Evolutionary conservation across 23 red algal genomes (phyloP).

Genomic region (Chondrus crispus): DNA sequence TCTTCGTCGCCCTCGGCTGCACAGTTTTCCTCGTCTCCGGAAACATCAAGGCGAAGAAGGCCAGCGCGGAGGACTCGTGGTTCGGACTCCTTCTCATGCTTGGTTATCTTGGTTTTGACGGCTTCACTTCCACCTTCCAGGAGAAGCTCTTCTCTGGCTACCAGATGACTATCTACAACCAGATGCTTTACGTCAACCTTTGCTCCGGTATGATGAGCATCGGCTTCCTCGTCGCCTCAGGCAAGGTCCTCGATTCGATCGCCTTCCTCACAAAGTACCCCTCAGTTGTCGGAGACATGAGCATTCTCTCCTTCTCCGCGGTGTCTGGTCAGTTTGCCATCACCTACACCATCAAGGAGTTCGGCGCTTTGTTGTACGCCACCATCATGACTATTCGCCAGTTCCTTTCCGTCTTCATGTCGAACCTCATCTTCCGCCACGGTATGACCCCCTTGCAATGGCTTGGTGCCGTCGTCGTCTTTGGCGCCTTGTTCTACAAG

Average conservation of each 20-base stretch:
- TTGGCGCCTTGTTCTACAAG: slow-evolving; percentile 82
- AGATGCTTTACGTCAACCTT: slow-evolving; percentile 93
- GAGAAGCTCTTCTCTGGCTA: slow-evolving; percentile 94
- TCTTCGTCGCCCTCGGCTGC: slow-evolving; percentile 83
- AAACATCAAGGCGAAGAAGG: slow-evolving; percentile 81
- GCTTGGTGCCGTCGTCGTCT: slow-evolving; percentile 76
- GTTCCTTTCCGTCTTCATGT: slow-evolving; percentile 86
- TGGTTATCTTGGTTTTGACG: slow-evolving; percentile 91
- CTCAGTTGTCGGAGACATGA: slow-evolving; percentile 62
- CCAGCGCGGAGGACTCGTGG: slow-evolving; percentile 46
- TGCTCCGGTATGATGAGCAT: slow-evolving; percentile 72
- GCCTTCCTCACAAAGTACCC: slow-evolving; percentile 73
- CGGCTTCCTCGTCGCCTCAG: slow-evolving; percentile 47
- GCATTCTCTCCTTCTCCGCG: slow-evolving; percentile 67
- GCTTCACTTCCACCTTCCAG: slow-evolving; percentile 95
- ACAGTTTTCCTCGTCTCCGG: slow-evolving; percentile 80
- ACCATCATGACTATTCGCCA: slow-evolving; percentile 98
- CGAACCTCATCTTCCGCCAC: slow-evolving; percentile 85
- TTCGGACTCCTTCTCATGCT: slow-evolving; percentile 89
- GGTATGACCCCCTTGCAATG: slow-evolving; percentile 76
- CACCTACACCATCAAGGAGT: slow-evolving; percentile 95
- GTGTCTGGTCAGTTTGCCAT: slow-evolving; percentile 93
- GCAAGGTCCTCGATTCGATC: slow-evolving; percentile 56
- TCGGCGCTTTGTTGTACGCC: slow-evolving; percentile 90
- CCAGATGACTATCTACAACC: slow-evolving; percentile 93